Conservation (phyloP, 371 early-diverging fungal species). For the Scutellospora calospora region DNA sequence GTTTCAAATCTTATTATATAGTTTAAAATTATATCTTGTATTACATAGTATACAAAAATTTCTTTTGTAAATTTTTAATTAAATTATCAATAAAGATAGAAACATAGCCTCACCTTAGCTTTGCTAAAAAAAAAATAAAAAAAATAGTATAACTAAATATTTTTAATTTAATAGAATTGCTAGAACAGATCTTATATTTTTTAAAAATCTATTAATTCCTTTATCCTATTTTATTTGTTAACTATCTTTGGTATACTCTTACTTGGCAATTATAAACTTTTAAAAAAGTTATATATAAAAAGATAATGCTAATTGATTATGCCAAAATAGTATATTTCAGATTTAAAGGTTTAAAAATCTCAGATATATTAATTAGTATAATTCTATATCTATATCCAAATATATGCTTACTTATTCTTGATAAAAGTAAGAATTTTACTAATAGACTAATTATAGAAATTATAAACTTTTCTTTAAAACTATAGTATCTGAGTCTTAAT, state of each 20-base stretch:
- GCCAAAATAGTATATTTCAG: constrained; percentile 34
- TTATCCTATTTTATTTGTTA: constrained; percentile 35
- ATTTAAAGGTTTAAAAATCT: constrained; percentile 39
- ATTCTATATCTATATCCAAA: constrained; percentile 21
- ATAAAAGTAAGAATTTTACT: constrained; percentile 16
- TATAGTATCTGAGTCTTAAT: constrained; percentile 31
- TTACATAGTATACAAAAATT: too few relatives aligned
- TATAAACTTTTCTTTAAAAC: not conserved
- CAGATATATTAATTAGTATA: constrained; percentile 30
- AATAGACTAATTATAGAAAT: constrained; percentile 26
- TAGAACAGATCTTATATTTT: too few relatives aligned
- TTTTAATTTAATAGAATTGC: constrained; percentile 18
- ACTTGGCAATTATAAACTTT: not conserved
- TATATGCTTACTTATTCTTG: constrained; percentile 35
- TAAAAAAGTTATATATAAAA: constrained; percentile 35
- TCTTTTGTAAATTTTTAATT: too few relatives aligned
- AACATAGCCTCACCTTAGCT: too few relatives aligned
- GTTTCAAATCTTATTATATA: too few relatives aligned
- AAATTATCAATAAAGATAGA: too few relatives aligned
- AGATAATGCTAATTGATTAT: constrained; percentile 18
- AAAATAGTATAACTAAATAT: constrained; percentile 29
- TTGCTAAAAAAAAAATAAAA: too few relatives aligned
- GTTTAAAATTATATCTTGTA: too few relatives aligned
- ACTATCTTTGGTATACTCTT: constrained; percentile 22
- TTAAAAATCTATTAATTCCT: not conserved